Conservation (phyloP, 2,329 filamentous ascomycete species). For the Fusarium papillatum region DNA sequence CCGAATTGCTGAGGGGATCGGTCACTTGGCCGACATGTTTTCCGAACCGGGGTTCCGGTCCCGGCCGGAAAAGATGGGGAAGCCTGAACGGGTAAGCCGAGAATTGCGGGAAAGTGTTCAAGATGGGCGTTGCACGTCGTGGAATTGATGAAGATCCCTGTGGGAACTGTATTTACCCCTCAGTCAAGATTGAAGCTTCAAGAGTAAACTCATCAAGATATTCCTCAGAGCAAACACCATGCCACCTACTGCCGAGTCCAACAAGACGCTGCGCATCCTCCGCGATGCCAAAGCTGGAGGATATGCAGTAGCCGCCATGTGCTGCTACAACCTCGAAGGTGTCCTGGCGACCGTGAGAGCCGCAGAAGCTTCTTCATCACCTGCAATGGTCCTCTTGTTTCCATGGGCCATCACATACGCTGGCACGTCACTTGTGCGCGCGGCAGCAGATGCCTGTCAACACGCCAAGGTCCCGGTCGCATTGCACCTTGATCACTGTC, state of each 20-base stretch:
- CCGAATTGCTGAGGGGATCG: background rate
- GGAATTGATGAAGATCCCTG: background rate
- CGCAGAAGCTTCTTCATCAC: constrained; percentile 74
- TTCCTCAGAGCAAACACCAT: background rate
- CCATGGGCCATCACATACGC: constrained; percentile 79
- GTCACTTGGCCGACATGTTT: background rate
- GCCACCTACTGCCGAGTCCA: background rate
- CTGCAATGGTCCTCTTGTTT: constrained; percentile 79
- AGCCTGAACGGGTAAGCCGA: constrained; percentile 1
- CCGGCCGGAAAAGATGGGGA: background rate
- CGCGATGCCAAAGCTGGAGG: constrained; percentile 30
- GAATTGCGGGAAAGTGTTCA: background rate
- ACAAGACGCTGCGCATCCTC: background rate
- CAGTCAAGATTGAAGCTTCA: background rate
- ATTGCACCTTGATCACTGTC: constrained; percentile 77
- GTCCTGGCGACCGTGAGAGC: constrained; percentile 77
- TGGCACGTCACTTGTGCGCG: constrained; percentile 64
- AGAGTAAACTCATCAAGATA: background rate
- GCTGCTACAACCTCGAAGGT: constrained; percentile 77
- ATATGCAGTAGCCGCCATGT: constrained; percentile 69
- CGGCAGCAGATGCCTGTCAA: constrained; percentile 66
- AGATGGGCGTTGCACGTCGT: background rate
- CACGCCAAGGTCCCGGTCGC: constrained; percentile 69
- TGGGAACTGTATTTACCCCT: background rate
- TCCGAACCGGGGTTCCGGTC: background rate